Percentiles rank a stretch among this genome's conserved stretches.
phyloP scores from a whole-genome alignment of 2,329 filamentous ascomycete genomes.

The Metarhizium album region DNA sequence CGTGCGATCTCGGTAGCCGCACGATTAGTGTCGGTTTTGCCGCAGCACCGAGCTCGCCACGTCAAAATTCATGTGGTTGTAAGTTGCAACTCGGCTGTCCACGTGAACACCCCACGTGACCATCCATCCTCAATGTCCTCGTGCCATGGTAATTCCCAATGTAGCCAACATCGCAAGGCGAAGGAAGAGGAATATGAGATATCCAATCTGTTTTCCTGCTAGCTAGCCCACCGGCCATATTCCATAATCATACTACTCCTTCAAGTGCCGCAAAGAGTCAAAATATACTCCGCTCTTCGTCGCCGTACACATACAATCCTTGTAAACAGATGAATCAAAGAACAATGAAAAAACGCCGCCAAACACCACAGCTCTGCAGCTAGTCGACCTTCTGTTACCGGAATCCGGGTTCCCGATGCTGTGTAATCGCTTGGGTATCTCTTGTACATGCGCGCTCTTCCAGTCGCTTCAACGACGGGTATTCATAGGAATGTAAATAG shows the following conservation, averaged over 20 bases:
- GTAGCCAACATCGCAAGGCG: no score
- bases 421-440: constrained; percentile 9
- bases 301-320: neutral
- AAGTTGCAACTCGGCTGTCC: no score
- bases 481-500: constrained; percentile 1
- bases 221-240: neutral
- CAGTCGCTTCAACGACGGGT: constrained; percentile 5
- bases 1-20: no score
- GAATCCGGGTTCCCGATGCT: neutral
- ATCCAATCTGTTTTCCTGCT: neutral
- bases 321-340: neutral
- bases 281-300: neutral
- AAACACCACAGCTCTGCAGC: constrained; percentile 8
- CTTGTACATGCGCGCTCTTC: constrained; percentile 3
- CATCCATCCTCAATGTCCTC: no score
- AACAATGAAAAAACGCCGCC: constrained; percentile 4
- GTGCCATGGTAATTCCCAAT: no score
- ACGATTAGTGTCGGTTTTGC: no score
- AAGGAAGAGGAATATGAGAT: no score
- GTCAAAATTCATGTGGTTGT: no score
- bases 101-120: no score
- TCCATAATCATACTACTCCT: neutral
- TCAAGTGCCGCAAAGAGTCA: neutral
- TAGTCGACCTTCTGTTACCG: constrained; percentile 2
- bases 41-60: no score